A percentile compares a stretch with the other conserved stretches of the same genome.
Conservation (phyloP, 1,284 basidiomycete species). For the Entoloma clypeatum region DNA sequence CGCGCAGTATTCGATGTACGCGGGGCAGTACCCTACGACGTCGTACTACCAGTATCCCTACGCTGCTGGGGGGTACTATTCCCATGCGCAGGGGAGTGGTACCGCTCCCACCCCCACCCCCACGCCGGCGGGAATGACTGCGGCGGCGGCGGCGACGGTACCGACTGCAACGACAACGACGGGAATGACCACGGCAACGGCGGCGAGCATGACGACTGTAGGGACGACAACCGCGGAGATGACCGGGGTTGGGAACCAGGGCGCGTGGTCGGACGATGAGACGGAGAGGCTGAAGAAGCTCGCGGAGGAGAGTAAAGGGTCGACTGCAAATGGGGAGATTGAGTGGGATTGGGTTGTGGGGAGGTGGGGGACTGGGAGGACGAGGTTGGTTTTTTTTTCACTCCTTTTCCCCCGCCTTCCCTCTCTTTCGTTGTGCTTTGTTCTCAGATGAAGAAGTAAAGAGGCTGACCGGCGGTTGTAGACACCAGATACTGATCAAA, state of each 20-base stretch:
- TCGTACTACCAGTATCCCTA: constrained; percentile 53
- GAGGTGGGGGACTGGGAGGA: constrained; percentile 67
- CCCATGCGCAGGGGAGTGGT: no score
- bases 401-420: neutral
- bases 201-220: constrained; percentile 15
- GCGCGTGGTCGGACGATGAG: constrained; percentile 75
- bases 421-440: no score
- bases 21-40: constrained; percentile 51
- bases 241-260: constrained; percentile 46
- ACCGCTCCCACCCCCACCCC: no score
- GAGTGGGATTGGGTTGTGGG: constrained; percentile 74
- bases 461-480: no score
- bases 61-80: constrained; percentile 28
- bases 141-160: constrained; percentile 12
- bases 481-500: constrained; percentile 75
- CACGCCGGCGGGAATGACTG: constrained; percentile 9
- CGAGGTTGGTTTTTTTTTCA: constrained; percentile 44
- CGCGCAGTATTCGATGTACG: constrained; percentile 38
- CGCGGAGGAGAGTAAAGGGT: constrained; percentile 57
- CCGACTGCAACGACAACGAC: constrained; percentile 12
- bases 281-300: constrained; percentile 60
- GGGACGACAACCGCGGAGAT: constrained; percentile 9
- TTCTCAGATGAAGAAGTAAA: no score
- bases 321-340: constrained; percentile 48
- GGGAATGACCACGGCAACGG: constrained; percentile 16